A percentile compares a stretch with the other conserved stretches of the same genome.
Conservation (phyloP, 164 flowering plant genomes). For the Umbilicus rupestris region DNA sequence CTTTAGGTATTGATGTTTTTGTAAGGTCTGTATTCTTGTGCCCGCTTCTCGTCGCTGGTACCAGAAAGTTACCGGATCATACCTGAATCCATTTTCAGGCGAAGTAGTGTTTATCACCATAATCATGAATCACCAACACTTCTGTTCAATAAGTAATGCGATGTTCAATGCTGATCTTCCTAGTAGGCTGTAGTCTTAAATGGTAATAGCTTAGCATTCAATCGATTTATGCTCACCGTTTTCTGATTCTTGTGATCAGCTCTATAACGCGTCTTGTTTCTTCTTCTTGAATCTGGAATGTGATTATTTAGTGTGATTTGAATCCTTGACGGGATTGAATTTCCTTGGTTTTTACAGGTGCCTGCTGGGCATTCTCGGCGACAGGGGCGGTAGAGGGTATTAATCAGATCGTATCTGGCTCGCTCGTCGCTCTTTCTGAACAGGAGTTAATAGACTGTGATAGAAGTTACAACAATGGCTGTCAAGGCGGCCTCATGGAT, state of each 20-base stretch:
- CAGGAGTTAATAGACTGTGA: conserved; percentile 92
- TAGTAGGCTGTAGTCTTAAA: no score
- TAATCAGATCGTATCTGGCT: conserved; percentile 72
- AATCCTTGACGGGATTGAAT: neutral
- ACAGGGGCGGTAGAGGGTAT: conserved; percentile 95
- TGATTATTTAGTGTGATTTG: no score
- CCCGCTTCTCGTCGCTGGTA: no score
- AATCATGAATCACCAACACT: no score
- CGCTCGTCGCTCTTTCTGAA: conserved; percentile 85
- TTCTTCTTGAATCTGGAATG: no score
- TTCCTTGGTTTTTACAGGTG: conserved; percentile 41
- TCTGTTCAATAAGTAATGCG: no score
- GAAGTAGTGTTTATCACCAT: no score
- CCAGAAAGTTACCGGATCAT: no score
- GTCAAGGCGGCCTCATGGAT: conserved; percentile 94
- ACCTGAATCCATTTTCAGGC: no score
- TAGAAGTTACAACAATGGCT: conserved; percentile 60
- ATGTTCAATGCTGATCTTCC: no score
- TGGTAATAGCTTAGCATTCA: neutral
- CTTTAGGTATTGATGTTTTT: neutral
- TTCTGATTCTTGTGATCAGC: neutral
- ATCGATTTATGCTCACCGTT: neutral
- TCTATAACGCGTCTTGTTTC: neutral
- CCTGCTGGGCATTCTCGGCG: conserved; percentile 97
- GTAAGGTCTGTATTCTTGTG: no score